phyloP scores from a whole-genome alignment of 1,139 yeast species.

The Pichiaceae sp. region DNA sequence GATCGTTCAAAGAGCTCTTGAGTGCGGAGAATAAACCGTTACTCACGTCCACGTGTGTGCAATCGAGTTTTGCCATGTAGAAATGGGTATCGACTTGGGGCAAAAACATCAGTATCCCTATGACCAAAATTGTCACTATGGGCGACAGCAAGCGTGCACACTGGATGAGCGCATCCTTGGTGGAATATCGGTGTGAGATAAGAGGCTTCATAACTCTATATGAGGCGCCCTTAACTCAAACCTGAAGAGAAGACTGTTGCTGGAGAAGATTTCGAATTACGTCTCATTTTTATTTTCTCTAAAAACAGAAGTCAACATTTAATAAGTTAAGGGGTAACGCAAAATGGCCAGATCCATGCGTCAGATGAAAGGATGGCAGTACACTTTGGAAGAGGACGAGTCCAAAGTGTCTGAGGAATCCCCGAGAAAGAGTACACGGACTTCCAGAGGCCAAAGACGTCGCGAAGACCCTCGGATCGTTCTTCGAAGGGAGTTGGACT shows the following conservation, averaged over 20 bases:
- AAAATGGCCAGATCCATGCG: conserved; percentile 15
- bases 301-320: conserved; percentile 10
- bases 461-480: conserved; percentile 8
- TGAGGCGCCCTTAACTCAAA: too few relatives aligned
- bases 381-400: conserved; percentile 8
- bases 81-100: conserved; percentile 23
- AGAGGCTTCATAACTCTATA: too few relatives aligned
- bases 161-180: too few relatives aligned
- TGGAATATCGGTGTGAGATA: too few relatives aligned
- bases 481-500: conserved; percentile 25
- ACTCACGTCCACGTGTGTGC: conserved; percentile 43
- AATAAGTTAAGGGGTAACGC: conserved; percentile 14
- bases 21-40: conserved; percentile 42
- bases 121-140: too few relatives aligned
- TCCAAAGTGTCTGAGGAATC: not conserved
- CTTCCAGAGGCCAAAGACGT: conserved; percentile 4
- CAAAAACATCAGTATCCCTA: conserved; percentile 26
- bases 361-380: conserved; percentile 19
- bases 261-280: too few relatives aligned
- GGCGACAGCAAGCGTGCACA: too few relatives aligned
- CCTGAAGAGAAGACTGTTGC: too few relatives aligned
- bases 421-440: not conserved
- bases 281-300: too few relatives aligned
- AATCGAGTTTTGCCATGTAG: conserved; percentile 35
- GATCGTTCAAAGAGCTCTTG: conserved; percentile 1